Evolutionary conservation across 805 yeast species (phyloP).

Genomic region (Ascoidea rubescens): DNA sequence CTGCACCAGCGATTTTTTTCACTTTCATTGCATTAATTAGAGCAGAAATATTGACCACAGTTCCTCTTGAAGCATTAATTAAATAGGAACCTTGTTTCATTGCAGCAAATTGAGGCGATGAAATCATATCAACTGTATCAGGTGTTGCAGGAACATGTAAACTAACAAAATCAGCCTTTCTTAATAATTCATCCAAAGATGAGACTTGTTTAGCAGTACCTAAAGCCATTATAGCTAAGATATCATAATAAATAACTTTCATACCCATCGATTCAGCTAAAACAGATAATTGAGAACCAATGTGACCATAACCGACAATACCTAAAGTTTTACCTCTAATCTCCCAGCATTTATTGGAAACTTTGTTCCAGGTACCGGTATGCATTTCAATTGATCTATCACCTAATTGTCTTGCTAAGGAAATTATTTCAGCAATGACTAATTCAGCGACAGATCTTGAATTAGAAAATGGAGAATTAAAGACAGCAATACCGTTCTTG

Average conservation of each 20-base stretch:
- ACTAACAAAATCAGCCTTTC: slow-evolving; percentile 75
- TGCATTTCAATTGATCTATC: slow-evolving; percentile 94
- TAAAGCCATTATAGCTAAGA: slow-evolving; percentile 83
- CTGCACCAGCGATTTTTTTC: slow-evolving; percentile 94
- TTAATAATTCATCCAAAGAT: slow-evolving; percentile 70
- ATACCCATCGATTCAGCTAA: slow-evolving; percentile 96
- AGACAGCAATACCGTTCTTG: slow-evolving; percentile 84
- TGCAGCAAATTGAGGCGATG: slow-evolving; percentile 82
- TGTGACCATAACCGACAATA: slow-evolving; percentile 95
- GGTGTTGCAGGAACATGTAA: slow-evolving; percentile 91
- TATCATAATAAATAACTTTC: slow-evolving; percentile 91
- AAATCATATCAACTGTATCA: slow-evolving; percentile 82
- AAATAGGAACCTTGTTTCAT: slow-evolving; percentile 95
- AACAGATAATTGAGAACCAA: slow-evolving; percentile 93
- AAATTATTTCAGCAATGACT: slow-evolving; percentile 87
- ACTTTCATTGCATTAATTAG: slow-evolving; percentile 80
- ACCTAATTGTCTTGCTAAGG: slow-evolving; percentile 91
- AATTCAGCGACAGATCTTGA: slow-evolving; percentile 97
- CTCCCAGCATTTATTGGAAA: slow-evolving; percentile 92
- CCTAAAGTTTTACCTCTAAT: slow-evolving; percentile 97
- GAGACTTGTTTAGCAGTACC: slow-evolving; percentile 94
- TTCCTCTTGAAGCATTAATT: slow-evolving; percentile 94
- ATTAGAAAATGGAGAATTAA: slow-evolving; percentile 97
- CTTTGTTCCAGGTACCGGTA: slow-evolving; percentile 97
- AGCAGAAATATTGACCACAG: slow-evolving; percentile 93